Conservation (phyloP, 2,329 filamentous ascomycete genomes). For the Ilyonectria mors-panacis region DNA sequence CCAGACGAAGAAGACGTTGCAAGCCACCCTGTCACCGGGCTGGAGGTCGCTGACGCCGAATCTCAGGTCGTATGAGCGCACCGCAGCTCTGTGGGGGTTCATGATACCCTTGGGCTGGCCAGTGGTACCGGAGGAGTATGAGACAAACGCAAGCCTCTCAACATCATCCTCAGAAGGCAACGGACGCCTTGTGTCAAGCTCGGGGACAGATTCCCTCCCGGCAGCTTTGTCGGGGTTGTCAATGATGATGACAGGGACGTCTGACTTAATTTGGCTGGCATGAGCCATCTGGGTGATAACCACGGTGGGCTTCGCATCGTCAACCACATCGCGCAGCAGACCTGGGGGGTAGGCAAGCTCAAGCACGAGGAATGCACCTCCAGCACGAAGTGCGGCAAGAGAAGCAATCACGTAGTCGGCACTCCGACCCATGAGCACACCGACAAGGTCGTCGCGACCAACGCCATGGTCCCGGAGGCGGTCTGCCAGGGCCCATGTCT, state of each 20-base stretch:
- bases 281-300: slow-evolving; percentile 79
- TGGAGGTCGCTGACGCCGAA: slow-evolving; percentile 79
- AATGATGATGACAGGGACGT: slow-evolving; percentile 75
- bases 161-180: slow-evolving; percentile 77
- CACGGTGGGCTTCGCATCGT: slow-evolving; percentile 80
- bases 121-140: slow-evolving; percentile 84
- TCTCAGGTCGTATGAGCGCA: slow-evolving; percentile 81
- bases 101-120: slow-evolving; percentile 87
- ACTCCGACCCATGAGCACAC: slow-evolving; percentile 81
- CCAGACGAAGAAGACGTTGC: slow-evolving; percentile 91
- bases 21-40: slow-evolving; percentile 84
- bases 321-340: slow-evolving; percentile 81
- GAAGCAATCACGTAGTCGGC: slow-evolving; percentile 86
- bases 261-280: slow-evolving; percentile 74
- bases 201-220: slow-evolving; percentile 45
- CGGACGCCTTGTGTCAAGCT: slow-evolving; percentile 61
- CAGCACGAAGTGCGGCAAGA: slow-evolving; percentile 82
- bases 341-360: slow-evolving; percentile 84
- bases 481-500: slow-evolving; percentile 75
- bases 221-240: slow-evolving; percentile 61
- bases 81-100: slow-evolving; percentile 81
- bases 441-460: slow-evolving; percentile 80
- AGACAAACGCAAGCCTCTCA: slow-evolving; percentile 83
- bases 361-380: slow-evolving; percentile 84
- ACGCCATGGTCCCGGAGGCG: slow-evolving; percentile 78